Evolutionary conservation across 2,329 filamentous ascomycete genomes (phyloP).

Genomic region (Fusarium falciforme): DNA sequence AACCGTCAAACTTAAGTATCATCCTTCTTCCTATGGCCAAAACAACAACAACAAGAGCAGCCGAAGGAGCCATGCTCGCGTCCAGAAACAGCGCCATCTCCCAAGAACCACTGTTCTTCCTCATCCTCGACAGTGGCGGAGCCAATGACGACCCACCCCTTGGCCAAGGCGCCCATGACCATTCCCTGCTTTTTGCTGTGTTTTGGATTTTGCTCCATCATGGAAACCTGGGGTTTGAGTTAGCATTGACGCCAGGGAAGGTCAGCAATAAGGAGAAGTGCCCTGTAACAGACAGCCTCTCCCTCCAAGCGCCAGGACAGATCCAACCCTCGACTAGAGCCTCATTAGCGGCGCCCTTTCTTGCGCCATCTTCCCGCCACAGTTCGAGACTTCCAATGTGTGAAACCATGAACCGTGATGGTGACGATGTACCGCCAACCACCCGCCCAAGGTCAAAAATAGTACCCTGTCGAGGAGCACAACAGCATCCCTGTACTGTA

Average conservation of each 20-base stretch:
- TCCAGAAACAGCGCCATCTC: not conserved
- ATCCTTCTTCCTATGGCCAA: not conserved
- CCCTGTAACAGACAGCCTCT: not conserved
- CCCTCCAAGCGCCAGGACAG: not conserved
- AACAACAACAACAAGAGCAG: conserved; percentile 1
- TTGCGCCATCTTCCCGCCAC: conserved; percentile 5
- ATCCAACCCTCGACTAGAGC: not conserved
- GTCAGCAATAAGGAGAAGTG: not conserved
- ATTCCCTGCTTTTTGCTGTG: conserved; percentile 17
- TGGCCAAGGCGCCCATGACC: not conserved
- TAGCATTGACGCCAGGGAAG: not conserved
- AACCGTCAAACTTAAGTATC: conserved; percentile 23
- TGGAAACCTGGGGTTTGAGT: conserved; percentile 18
- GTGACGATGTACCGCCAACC: not conserved
- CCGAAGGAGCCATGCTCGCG: conserved; percentile 6
- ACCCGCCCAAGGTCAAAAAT: conserved; percentile 30
- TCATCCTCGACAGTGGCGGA: not conserved
- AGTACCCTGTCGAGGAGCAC: conserved; percentile 22
- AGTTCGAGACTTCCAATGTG: not conserved
- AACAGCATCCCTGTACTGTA: conserved; percentile 12
- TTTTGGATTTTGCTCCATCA: conserved; percentile 25
- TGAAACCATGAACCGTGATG: not conserved
- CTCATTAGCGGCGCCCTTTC: not conserved
- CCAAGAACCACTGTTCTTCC: conserved; percentile 23
- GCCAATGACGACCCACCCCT: conserved; percentile 26